Percentiles rank a stretch among this genome's conserved stretches.
phyloP scores from a whole-genome alignment of 2,329 filamentous ascomycete genomes.

The Exophiala sp. region DNA sequence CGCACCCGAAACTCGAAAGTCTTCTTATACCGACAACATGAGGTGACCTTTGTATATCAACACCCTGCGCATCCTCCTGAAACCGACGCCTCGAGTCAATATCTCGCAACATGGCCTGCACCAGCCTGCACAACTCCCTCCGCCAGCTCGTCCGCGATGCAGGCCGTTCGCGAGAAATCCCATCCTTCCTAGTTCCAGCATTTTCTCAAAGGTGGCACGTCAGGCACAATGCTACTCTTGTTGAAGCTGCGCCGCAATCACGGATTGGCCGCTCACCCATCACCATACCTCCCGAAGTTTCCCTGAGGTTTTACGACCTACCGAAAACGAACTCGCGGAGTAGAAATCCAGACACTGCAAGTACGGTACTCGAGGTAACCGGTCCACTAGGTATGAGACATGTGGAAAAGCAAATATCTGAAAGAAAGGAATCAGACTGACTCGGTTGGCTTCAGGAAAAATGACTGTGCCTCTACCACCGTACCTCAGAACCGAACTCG shows the following conservation, averaged over 20 bases:
- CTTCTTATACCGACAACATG: not conserved
- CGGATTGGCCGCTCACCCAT: slow-evolving; percentile 83
- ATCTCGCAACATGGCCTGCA: slow-evolving; percentile 58
- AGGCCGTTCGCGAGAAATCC: slow-evolving; percentile 53
- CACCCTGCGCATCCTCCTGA: not conserved
- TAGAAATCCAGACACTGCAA: slow-evolving; percentile 60
- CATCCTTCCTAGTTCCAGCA: slow-evolving; percentile 69
- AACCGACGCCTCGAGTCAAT: not conserved
- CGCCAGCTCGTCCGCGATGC: slow-evolving; percentile 53
- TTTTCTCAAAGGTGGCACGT: slow-evolving; percentile 45
- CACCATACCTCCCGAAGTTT: slow-evolving; percentile 78
- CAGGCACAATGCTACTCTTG: slow-evolving; percentile 54
- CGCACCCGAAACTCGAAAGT: too few relatives aligned
- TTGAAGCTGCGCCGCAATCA: slow-evolving; percentile 67
- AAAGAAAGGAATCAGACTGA: slow-evolving; percentile 12
- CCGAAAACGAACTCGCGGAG: slow-evolving; percentile 57
- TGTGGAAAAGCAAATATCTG: not conserved
- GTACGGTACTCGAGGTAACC: slow-evolving; percentile 66
- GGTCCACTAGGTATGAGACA: slow-evolving; percentile 68
- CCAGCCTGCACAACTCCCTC: slow-evolving; percentile 59
- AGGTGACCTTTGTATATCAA: not conserved
- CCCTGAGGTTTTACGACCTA: slow-evolving; percentile 64
- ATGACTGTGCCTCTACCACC: slow-evolving; percentile 74
- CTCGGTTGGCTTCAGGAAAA: slow-evolving; percentile 53
- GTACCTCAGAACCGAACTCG: slow-evolving; percentile 70